Evolutionary conservation across 1,284 basidiomycete species (phyloP).

Genomic region (Boletellus deceptivus): DNA sequence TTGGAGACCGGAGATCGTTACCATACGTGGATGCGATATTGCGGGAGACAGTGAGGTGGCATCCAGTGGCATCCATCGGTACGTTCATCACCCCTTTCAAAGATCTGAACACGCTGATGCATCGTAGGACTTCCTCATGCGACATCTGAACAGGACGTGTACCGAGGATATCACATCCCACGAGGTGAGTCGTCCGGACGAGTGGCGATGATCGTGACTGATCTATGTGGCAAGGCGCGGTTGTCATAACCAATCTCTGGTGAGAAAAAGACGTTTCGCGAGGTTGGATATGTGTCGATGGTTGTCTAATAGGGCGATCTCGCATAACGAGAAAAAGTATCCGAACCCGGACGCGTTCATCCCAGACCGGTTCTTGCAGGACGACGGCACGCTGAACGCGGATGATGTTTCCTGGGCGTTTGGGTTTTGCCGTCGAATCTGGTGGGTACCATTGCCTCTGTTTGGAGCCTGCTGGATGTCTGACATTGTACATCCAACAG

Average conservation of each 20-base stretch:
- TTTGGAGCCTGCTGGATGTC: not conserved
- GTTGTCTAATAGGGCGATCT: slow-evolving; percentile 5
- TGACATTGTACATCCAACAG: not conserved
- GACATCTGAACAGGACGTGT: slow-evolving; percentile 18
- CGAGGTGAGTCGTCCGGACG: slow-evolving; percentile 5
- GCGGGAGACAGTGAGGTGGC: not conserved
- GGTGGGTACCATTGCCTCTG: too few relatives aligned
- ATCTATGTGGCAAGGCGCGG: slow-evolving; percentile 1
- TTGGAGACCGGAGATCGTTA: slow-evolving; percentile 36
- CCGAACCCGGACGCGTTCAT: too few relatives aligned
- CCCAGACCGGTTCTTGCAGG: too few relatives aligned
- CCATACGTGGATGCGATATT: slow-evolving; percentile 39
- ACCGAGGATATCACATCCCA: slow-evolving; percentile 22
- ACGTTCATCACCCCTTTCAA: not conserved
- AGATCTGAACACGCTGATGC: not conserved
- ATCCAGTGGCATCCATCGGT: slow-evolving; percentile 18
- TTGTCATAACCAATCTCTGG: slow-evolving; percentile 19
- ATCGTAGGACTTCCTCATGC: slow-evolving; percentile 15
- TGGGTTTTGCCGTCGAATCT: too few relatives aligned
- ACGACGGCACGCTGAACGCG: too few relatives aligned
- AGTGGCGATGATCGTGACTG: not conserved
- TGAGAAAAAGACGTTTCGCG: not conserved
- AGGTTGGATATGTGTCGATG: not conserved
- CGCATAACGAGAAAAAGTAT: too few relatives aligned
- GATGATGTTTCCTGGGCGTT: too few relatives aligned